Evolutionary conservation across 148 eudicot genomes (phyloP), one percentile per base, ranked within the genome.

Genomic region (Oxyria digyna): DNA sequence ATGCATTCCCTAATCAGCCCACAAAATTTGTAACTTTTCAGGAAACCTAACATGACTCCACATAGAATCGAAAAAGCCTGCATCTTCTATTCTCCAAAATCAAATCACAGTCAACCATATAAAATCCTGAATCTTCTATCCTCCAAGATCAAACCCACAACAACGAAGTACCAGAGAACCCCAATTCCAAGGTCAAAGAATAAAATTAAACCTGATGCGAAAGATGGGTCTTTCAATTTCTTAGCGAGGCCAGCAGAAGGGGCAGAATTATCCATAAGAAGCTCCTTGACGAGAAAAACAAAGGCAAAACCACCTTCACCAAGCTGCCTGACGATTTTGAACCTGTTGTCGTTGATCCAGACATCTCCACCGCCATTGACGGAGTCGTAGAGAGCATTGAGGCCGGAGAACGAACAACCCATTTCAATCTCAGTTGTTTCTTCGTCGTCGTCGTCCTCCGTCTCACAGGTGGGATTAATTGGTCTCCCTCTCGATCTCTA

Each of bases 381-480:
- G 41, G 93, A 86, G 74, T 91, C 99, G 81, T 91, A 90, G 4
- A 90, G 69, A 21, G 97, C 92, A 70, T 88, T 88, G 72, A 94
- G 80, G 17, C 99, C 99, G 3, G 99, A 94, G 74, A 94, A 88
- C 62, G 96, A 77, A 83, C 97, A 94, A 4, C 99, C 99, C 99
- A 94, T 94, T 67, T 48, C 52, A 35, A 38, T 43, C 48, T 15
- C n/a, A 13, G 48, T 43, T 43, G 48, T 43, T 21, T 9, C 63
- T 24, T 11, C 27, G 38, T 27, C 66, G 2, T 62, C 33, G 6
- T 18, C 68, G n/a, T n/a, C n/a, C 68, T 32, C 68, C 29, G 26
- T 37, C 4, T 38, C 6, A 29, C 35, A 8, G 15, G 62, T 54
- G 31, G 31, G 65, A 59, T 59, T 27, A 23, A 12, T 26, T 38